phyloP scores from a whole-genome alignment of 768 basidiomycete species.

The Saitozyma podzolica region DNA sequence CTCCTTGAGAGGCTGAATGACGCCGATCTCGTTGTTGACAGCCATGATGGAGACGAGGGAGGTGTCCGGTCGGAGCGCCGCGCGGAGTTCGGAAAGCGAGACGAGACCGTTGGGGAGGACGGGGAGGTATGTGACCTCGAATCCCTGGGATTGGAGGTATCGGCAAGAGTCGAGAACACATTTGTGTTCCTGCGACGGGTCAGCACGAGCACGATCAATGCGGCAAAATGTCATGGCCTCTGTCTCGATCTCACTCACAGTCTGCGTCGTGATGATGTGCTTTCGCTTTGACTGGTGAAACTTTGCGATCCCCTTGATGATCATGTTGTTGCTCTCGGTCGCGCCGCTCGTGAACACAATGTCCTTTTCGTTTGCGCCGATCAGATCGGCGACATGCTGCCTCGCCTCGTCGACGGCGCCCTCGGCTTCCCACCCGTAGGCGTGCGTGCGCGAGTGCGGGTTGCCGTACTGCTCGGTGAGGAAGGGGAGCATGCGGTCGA shows the following conservation, averaged over 20 bases:
- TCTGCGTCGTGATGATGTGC: constrained; percentile 93
- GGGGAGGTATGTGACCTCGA: constrained; percentile 96
- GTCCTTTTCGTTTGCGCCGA: constrained; percentile 93
- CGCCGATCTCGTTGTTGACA: constrained; percentile 99
- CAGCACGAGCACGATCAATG: neutral
- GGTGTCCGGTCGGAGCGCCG: constrained; percentile 86
- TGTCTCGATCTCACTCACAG: constrained; percentile 59
- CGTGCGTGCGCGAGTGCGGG: constrained; percentile 96
- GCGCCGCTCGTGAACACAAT: constrained; percentile 97
- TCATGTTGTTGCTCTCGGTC: constrained; percentile 96
- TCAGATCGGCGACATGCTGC: constrained; percentile 86
- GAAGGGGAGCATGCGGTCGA: constrained; percentile 95
- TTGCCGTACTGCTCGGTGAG: constrained; percentile 95
- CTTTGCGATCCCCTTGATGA: constrained; percentile 92
- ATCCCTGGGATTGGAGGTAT: constrained; percentile 91
- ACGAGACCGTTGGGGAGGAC: constrained; percentile 83
- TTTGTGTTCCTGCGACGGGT: constrained; percentile 78
- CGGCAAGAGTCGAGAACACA: constrained; percentile 98
- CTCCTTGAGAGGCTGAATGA: constrained; percentile 94
- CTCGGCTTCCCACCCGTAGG: constrained; percentile 99
- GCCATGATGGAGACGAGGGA: constrained; percentile 96
- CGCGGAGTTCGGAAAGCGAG: constrained; percentile 73
- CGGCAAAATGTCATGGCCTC: neutral
- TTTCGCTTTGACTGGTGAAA: constrained; percentile 91
- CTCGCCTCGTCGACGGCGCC: constrained; percentile 88